Evolutionary conservation across 192 early-diverging fungal genomes (phyloP).

Genomic region (Lobosporangium transversale): DNA sequence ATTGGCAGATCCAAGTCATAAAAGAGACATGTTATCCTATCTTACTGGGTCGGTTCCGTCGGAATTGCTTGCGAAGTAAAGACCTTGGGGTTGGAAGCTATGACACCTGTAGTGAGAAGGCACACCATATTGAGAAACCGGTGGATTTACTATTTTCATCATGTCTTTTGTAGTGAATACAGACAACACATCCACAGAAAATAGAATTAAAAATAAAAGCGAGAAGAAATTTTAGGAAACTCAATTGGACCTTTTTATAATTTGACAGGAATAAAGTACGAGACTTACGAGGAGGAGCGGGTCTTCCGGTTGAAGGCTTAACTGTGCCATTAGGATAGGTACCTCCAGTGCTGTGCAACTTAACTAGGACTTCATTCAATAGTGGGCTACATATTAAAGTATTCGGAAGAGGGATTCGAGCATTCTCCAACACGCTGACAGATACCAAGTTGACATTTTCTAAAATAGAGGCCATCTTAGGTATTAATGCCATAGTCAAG

Average conservation of each 20-base stretch:
- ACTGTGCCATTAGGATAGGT: constrained; percentile 9
- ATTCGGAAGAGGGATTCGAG: constrained; percentile 12
- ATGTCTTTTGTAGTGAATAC: too few species aligned
- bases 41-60: too few species aligned
- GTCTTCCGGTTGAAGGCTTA: not conserved
- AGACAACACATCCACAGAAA: too few species aligned
- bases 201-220: too few species aligned
- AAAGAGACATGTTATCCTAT: too few species aligned
- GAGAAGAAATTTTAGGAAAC: too few species aligned
- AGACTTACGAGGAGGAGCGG: not conserved
- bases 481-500: constrained; percentile 7
- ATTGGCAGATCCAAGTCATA: too few species aligned
- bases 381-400: constrained; percentile 12
- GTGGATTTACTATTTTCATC: not conserved
- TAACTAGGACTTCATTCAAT: constrained; percentile 5
- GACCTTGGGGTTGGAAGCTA: not conserved
- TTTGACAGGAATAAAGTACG: too few species aligned
- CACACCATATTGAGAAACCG: constrained; percentile 7
- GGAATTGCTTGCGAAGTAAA: constrained; percentile 16
- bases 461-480: constrained; percentile 28
- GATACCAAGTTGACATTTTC: constrained; percentile 32
- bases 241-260: too few species aligned
- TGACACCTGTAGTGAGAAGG: constrained; percentile 11
- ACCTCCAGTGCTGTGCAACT: constrained; percentile 14
- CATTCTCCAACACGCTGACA: constrained; percentile 16